phyloP scores from a whole-genome alignment of 2,329 filamentous ascomycete species.

The Fusarium illudens region DNA sequence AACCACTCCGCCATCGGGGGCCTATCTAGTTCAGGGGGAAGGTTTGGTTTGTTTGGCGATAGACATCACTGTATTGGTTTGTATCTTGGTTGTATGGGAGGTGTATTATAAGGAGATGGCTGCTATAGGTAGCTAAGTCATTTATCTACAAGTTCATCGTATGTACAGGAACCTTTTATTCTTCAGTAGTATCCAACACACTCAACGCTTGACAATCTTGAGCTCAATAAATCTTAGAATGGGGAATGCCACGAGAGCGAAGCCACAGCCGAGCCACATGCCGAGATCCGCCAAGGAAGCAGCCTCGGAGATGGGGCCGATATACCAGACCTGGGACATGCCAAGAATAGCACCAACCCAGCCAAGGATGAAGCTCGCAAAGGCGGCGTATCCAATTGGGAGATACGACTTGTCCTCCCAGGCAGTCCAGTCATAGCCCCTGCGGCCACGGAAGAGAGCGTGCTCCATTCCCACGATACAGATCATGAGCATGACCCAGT shows the following conservation, averaged over 20 bases:
- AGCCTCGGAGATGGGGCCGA: slow-evolving; percentile 63
- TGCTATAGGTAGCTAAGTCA: neutral
- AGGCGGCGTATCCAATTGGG: slow-evolving; percentile 55
- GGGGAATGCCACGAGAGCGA: slow-evolving; percentile 59
- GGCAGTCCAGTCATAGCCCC: slow-evolving; percentile 53
- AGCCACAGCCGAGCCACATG: slow-evolving; percentile 69
- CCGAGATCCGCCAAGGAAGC: slow-evolving; percentile 61
- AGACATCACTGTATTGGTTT: too few species aligned
- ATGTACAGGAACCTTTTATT: neutral
- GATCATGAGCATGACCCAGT: slow-evolving; percentile 63
- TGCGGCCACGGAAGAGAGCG: slow-evolving; percentile 52
- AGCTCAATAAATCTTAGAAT: slow-evolving; percentile 43
- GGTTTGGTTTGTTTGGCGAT: neutral
- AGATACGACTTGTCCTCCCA: slow-evolving; percentile 58
- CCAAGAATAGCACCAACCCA: slow-evolving; percentile 63
- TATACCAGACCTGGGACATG: slow-evolving; percentile 67
- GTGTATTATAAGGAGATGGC: neutral
- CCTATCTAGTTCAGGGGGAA: too few species aligned
- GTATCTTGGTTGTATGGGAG: neutral
- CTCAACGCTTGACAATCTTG: slow-evolving; percentile 38
- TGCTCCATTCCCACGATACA: slow-evolving; percentile 58
- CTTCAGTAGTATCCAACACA: neutral
- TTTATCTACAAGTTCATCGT: neutral
- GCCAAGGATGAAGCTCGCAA: slow-evolving; percentile 55
- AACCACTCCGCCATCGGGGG: too few species aligned